A percentile compares a stretch with the other conserved stretches of the same genome.
phyloP scores from a whole-genome alignment of 176 grass and related monocot species.

The Melocanna baccifera region DNA sequence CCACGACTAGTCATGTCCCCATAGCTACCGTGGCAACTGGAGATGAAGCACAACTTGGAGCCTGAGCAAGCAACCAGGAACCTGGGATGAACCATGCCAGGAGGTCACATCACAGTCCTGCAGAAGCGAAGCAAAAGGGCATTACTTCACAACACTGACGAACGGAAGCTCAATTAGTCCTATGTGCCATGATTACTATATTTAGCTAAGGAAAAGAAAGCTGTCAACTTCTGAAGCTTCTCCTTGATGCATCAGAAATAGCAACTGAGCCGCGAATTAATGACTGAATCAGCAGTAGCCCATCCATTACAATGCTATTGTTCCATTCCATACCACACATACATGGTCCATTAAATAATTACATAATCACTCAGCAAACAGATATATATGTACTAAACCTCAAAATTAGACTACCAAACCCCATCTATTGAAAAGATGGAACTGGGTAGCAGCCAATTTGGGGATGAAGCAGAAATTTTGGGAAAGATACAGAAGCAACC shows the following conservation, averaged over 20 bases:
- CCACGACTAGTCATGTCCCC: constrained; percentile 8
- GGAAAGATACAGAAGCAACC: background rate
- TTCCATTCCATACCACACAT: background rate
- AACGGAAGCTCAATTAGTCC: background rate
- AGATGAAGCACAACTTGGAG: constrained; percentile 39
- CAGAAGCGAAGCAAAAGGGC: constrained; percentile 28
- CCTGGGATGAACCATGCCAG: constrained; percentile 37
- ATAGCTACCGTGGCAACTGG: constrained; percentile 18
- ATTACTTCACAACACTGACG: background rate
- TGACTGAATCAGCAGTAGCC: background rate
- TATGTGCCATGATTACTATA: background rate
- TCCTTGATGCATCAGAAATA: constrained; percentile 15
- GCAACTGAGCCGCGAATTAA: constrained; percentile 5
- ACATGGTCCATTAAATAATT: background rate
- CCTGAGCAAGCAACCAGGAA: constrained; percentile 49
- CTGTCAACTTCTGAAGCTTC: constrained; percentile 3
- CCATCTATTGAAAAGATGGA: background rate
- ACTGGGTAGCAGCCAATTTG: background rate
- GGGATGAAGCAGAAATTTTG: background rate
- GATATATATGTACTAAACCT: background rate
- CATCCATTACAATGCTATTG: background rate
- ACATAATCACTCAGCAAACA: background rate
- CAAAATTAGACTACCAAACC: background rate
- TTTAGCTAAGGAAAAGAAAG: constrained; percentile 20
- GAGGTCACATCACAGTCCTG: constrained; percentile 33